Conservation (phyloP, 345 rosid genomes). For the Brassica nigra region DNA sequence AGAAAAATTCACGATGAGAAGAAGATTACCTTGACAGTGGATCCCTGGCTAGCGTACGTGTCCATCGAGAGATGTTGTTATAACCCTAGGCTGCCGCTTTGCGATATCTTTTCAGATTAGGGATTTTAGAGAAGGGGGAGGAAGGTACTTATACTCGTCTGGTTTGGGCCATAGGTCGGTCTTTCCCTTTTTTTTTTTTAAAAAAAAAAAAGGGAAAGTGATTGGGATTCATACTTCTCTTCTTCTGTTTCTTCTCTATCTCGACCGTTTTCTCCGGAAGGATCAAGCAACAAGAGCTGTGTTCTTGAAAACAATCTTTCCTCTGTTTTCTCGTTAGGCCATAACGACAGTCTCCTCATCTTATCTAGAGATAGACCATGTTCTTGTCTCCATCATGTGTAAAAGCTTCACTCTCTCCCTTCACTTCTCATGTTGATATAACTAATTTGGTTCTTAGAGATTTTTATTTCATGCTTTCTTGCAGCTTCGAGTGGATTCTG, state of each 20-base stretch:
- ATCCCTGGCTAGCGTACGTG: background rate
- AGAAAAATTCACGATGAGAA: background rate
- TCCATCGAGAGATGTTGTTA: too few species aligned
- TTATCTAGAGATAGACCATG: constrained; percentile 27
- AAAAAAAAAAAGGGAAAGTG: too few species aligned
- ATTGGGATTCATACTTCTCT: constrained; percentile 14
- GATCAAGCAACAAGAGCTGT: constrained; percentile 27
- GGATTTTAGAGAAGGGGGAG: background rate
- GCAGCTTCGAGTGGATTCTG: constrained; percentile 36
- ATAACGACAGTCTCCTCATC: background rate
- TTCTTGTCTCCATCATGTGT: constrained; percentile 36
- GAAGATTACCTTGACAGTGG: background rate
- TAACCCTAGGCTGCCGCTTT: background rate
- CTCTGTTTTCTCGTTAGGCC: constrained; percentile 25
- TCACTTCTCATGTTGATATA: background rate
- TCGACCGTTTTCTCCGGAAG: constrained; percentile 29
- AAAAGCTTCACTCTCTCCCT: constrained; percentile 15
- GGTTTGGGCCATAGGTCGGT: background rate
- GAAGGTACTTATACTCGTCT: background rate
- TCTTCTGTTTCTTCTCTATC: constrained; percentile 34
- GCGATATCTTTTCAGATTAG: background rate
- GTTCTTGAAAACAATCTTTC: constrained; percentile 19
- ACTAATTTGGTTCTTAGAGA: background rate
- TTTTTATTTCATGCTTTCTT: constrained; percentile 10
- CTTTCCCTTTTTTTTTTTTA: background rate